Base-by-base conservation (phyloP, 495 filamentous ascomycete genomes). In the Filosporella fistucella region DNA sequence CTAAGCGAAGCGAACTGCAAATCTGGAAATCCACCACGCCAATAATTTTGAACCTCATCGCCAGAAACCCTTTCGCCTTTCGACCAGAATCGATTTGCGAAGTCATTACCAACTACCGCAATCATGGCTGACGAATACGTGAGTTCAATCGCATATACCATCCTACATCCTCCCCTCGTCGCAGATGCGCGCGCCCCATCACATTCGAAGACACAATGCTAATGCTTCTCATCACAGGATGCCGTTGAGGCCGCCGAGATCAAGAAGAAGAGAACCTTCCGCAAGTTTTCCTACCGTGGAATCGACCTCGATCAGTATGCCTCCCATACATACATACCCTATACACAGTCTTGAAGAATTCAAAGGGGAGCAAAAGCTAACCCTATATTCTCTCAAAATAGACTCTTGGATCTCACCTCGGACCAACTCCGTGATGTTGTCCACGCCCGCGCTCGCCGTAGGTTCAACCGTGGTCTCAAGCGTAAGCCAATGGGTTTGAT, bases 401-500 rank as follows among this genome's bases (percentile, higher is more conserved):
- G 86, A 73, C 91, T 98, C 71, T 89, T 98, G 64, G 93, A 97
- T 72, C 91, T 98, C 69, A 86, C 84, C 66, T 95, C 90, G 67
- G 93, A 96, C 74, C 85, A 96, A 75, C 91, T 98, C 76, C 91
- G 93, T 64, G 89, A 96, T 82, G 84, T 98, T 66, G 91, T 98
- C 59, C 93, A 98, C 81, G 91, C 93, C 63, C 93, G 93, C 68
- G 93, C 93, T 67, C 93, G 93, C 71, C 83, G 93, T 69, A 84
- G 94, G 68, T 96, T 98, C 86, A 96, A 97, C 85, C 90, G 93
- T 50, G 93, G 93, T 60, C 82, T 98, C 53, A 97, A 97, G 84
- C 93, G 93, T 78, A 95, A 95, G 83, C 93, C 93, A 66, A 96
- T 97, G 93, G 94, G 94, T 60, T 78, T 98, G 60, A 97, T 98